Evolutionary conservation across 2,329 filamentous ascomycete genomes (phyloP).

Genomic region (Trichoderma atroviride): DNA sequence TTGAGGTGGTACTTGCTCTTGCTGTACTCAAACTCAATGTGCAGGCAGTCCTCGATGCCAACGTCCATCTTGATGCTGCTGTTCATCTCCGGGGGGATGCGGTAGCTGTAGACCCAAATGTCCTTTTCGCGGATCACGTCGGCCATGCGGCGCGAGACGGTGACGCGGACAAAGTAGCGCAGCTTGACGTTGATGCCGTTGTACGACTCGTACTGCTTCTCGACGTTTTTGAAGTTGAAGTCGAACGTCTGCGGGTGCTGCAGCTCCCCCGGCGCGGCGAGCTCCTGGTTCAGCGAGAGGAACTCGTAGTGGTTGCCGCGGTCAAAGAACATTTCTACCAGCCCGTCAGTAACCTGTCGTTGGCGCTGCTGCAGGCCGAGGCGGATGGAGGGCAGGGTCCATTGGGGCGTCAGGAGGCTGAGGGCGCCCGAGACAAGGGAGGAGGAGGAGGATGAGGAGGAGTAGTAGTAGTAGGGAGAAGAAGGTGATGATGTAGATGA

Average conservation of each 20-base stretch:
- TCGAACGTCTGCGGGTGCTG: conserved; percentile 98
- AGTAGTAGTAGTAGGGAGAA: neutral
- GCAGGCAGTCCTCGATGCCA: conserved; percentile 96
- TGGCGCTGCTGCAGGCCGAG: conserved; percentile 24
- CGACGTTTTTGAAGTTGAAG: conserved; percentile 99
- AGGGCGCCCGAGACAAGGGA: conserved; percentile 11
- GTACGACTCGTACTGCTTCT: conserved; percentile 99
- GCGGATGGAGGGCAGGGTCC: conserved; percentile 25
- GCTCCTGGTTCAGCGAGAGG: conserved; percentile 92
- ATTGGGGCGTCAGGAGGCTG: conserved; percentile 4
- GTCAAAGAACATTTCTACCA: conserved; percentile 97
- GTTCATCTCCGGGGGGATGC: conserved; percentile 97
- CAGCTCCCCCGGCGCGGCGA: conserved; percentile 94
- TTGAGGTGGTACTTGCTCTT: conserved; percentile 99
- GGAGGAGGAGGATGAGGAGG: conserved; percentile 2
- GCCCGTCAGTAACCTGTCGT: conserved; percentile 26
- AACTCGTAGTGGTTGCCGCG: conserved; percentile 99
- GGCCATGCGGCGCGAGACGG: conserved; percentile 93
- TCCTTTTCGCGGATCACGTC: conserved; percentile 99
- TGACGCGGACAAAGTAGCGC: conserved; percentile 96
- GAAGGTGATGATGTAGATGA: neutral
- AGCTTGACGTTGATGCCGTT: conserved; percentile 99
- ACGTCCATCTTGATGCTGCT: conserved; percentile 99
- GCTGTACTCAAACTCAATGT: conserved; percentile 99
- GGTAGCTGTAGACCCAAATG: conserved; percentile 98